These are phyloP conservation scores for Apiospora marii DNA, from an alignment of 2,329 filamentous ascomycete species.

Conservation along the genomic window DNA sequence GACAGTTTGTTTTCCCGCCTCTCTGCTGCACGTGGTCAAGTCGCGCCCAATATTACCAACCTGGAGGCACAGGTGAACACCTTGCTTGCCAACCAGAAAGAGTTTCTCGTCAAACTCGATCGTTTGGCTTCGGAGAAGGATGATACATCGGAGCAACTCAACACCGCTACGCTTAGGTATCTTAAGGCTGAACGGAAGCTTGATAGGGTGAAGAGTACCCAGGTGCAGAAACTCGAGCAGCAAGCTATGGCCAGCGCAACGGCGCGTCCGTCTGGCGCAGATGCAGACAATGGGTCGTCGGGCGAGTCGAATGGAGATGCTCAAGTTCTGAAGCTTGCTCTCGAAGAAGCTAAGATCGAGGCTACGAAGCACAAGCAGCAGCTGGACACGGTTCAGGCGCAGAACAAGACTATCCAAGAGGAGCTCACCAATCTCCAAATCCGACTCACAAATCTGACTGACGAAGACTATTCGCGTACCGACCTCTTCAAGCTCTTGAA, in stretches of 20 bases:
- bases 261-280: constrained; percentile 48
- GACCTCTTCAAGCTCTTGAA: constrained; percentile 94
- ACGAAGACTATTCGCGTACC: constrained; percentile 93
- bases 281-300: constrained; percentile 57
- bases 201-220: constrained; percentile 85
- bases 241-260: constrained; percentile 79
- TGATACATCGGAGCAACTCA: constrained; percentile 83
- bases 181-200: constrained; percentile 96
- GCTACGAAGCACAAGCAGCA: constrained; percentile 89
- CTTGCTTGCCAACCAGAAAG: constrained; percentile 83
- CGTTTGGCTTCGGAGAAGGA: constrained; percentile 81
- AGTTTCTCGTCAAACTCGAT: constrained; percentile 78
- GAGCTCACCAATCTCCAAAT: constrained; percentile 79
- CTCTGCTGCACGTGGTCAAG: constrained; percentile 57
- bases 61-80: constrained; percentile 79
- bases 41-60: constrained; percentile 73
- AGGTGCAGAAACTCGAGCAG: constrained; percentile 91
- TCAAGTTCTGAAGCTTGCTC: constrained; percentile 76
- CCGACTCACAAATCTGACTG: constrained; percentile 75
- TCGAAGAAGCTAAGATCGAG: constrained; percentile 79
- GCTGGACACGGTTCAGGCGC: constrained; percentile 77
- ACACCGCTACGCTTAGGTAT: constrained; percentile 88
- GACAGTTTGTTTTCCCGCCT: constrained; percentile 71
- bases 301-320: constrained; percentile 63
- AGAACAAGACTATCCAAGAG: constrained; percentile 77